Conservation (phyloP, 1,284 basidiomycete genomes). For the Nidula niveotomentosa region DNA sequence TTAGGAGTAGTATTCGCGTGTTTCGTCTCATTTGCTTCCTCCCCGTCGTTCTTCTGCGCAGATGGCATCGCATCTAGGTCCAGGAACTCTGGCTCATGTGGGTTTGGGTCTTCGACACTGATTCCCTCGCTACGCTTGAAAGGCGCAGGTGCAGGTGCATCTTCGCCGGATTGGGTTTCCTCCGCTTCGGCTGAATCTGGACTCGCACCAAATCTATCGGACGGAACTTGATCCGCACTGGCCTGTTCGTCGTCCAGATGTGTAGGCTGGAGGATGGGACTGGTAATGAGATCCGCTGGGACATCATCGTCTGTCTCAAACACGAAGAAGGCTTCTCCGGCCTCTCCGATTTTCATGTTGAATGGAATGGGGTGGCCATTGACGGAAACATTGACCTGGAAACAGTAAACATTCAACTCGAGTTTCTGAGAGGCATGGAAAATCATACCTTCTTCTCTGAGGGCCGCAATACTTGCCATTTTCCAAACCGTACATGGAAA, state of each 20-base stretch:
- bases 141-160: constrained; percentile 7
- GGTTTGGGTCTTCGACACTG: constrained; percentile 10
- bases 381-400: constrained; percentile 78
- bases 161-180: constrained; percentile 8
- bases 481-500: constrained; percentile 98
- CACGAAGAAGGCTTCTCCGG: constrained; percentile 98
- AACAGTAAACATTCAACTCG: background rate
- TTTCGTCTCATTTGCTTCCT: constrained; percentile 10
- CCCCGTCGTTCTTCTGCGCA: constrained; percentile 12
- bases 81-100: constrained; percentile 63
- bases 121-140: constrained; percentile 10
- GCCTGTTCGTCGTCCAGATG: constrained; percentile 41
- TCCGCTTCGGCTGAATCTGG: constrained; percentile 25
- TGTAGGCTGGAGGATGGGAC: constrained; percentile 79
- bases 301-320: constrained; percentile 96
- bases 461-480: constrained; percentile 94
- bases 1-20: constrained; percentile 27
- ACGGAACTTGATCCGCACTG: constrained; percentile 20
- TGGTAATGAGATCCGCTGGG: constrained; percentile 92
- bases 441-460: constrained; percentile 84
- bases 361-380: constrained; percentile 87
- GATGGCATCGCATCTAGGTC: constrained; percentile 52
- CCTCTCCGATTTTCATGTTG: constrained; percentile 98
- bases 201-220: constrained; percentile 45
- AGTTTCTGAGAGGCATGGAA: background rate